phyloP scores from a whole-genome alignment of 2,329 filamentous ascomycete genomes.

The Botryotinia globosa region DNA sequence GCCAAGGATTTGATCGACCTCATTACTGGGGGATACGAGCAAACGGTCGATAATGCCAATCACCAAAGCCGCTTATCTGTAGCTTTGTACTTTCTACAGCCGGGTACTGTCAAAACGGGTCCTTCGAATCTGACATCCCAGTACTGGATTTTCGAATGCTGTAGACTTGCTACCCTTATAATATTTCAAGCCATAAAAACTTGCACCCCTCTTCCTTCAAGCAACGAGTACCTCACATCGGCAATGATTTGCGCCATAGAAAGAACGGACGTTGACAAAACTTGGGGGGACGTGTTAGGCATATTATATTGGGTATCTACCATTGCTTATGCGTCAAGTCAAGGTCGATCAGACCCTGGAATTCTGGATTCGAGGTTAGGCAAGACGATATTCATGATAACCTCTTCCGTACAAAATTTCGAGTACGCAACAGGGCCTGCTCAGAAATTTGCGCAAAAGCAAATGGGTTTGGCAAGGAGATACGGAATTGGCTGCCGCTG shows the following conservation, averaged over 20 bases:
- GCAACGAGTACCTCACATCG: not conserved
- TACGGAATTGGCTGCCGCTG: not conserved
- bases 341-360: constrained; percentile 1
- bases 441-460: not conserved
- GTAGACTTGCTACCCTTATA: not conserved
- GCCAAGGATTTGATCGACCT: not conserved
- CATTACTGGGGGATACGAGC: not conserved
- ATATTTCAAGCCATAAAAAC: not conserved
- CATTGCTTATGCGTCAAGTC: not conserved
- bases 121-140: not conserved
- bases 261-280: constrained; percentile 1
- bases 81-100: not conserved
- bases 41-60: not conserved
- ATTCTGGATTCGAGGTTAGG: constrained; percentile 2
- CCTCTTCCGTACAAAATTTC: constrained; percentile 3
- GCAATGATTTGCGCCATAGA: not conserved
- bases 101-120: not conserved
- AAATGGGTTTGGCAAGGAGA: constrained; percentile 2
- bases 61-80: not conserved
- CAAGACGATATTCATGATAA: not conserved
- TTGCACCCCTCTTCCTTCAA: not conserved
- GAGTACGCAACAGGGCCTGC: not conserved
- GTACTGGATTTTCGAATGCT: not conserved
- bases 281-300: constrained; percentile 15
- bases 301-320: constrained; percentile 14